Evolutionary conservation across 1,284 basidiomycete species (phyloP).

Genomic region (Trametes versicolor): DNA sequence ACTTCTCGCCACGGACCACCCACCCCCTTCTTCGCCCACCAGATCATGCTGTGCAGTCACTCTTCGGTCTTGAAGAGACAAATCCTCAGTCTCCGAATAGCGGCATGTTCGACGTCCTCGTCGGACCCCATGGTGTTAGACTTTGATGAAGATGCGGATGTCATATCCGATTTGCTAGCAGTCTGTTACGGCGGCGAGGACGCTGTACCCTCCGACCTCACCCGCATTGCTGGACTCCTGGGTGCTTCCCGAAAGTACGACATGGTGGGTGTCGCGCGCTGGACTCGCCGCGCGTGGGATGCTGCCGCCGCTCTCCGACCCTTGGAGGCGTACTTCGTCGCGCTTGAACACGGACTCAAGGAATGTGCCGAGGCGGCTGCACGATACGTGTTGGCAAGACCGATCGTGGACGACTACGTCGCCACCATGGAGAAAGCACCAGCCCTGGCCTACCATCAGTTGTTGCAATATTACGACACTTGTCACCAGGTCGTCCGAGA

Average conservation of each 20-base stretch:
- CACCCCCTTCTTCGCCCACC: background rate
- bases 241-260: conserved; percentile 30
- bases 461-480: conserved; percentile 13
- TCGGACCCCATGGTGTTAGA: conserved; percentile 19
- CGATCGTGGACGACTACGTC: conserved; percentile 4
- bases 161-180: conserved; percentile 17
- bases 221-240: background rate
- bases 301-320: background rate
- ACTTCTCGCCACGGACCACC: background rate
- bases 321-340: conserved; percentile 8
- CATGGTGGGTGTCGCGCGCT: conserved; percentile 18
- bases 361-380: conserved; percentile 1
- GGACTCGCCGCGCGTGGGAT: background rate
- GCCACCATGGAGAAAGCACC: conserved; percentile 16
- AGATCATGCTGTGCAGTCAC: background rate
- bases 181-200: background rate
- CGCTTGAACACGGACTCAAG: background rate
- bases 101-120: background rate
- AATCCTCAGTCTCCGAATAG: background rate
- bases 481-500: background rate
- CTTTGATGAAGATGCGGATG: conserved; percentile 13
- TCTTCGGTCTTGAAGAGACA: background rate
- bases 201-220: background rate
- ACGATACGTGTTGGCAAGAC: background rate
- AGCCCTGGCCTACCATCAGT: conserved; percentile 7